Conservation (phyloP, 2,329 filamentous ascomycete genomes). For the Sordariomycetes sp. region DNA sequence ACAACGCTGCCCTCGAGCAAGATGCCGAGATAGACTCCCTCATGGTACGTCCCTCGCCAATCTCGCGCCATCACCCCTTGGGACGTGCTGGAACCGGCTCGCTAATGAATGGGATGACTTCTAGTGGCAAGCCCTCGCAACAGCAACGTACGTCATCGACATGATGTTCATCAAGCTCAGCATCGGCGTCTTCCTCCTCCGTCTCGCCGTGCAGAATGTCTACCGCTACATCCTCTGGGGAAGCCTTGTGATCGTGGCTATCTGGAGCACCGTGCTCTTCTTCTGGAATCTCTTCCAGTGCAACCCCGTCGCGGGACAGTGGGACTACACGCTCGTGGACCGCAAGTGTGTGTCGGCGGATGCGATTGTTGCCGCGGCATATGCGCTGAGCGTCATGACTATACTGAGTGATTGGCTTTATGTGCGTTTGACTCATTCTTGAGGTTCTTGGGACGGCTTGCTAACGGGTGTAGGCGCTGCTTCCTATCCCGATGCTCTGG, state of each 20-base stretch:
- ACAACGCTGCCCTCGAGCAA: conserved; percentile 28
- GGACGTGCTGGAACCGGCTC: neutral
- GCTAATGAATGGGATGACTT: neutral
- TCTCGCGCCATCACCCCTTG: neutral
- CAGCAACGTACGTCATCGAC: conserved; percentile 33
- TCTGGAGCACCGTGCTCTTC: conserved; percentile 33
- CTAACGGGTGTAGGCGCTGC: conserved; percentile 22
- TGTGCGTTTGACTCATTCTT: conserved; percentile 16
- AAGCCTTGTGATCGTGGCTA: conserved; percentile 28
- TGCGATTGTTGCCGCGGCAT: conserved; percentile 32
- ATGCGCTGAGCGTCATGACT: conserved; percentile 36
- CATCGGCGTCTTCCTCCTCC: conserved; percentile 37
- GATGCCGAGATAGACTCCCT: conserved; percentile 27
- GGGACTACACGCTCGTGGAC: conserved; percentile 33
- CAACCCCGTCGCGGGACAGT: conserved; percentile 33
- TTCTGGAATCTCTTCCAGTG: conserved; percentile 41
- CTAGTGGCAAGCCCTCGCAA: conserved; percentile 36
- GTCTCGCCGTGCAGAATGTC: conserved; percentile 27
- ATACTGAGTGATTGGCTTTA: conserved; percentile 42
- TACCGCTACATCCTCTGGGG: conserved; percentile 34
- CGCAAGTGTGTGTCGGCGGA: conserved; percentile 27
- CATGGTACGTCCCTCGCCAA: conserved; percentile 19
- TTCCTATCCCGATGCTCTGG: conserved; percentile 42
- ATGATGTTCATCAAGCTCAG: conserved; percentile 46
- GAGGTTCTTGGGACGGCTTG: neutral